Evolutionary conservation across 148 eudicot species (phyloP), one percentile per base, ranked within the genome.

Genomic region (Camellia granthamiana): DNA sequence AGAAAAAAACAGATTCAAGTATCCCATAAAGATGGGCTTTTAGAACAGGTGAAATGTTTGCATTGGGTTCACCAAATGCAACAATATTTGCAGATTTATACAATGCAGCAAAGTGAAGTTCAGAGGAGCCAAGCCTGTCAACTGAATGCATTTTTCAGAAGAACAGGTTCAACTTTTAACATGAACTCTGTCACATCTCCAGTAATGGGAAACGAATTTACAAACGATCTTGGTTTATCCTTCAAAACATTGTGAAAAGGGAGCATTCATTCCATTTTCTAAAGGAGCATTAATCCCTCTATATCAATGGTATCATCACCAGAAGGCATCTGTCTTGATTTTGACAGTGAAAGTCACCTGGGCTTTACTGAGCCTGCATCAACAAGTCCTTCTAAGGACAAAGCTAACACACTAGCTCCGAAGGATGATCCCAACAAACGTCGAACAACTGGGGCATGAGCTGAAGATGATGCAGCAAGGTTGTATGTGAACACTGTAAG

Each of bases 391-490:
- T 87, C 92, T 71, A 90, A 77, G 14, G 89, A 75, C 83, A 85
- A 77, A 38, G 75, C 78, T 81, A 87, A 60, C 19, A 81, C 83
- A 80, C 84, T 90, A 23, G 87, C 21, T 81, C 86, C 87, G 12
- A 97, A 84, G 44, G 97, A 89, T 62, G 98, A 90, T 21, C 90
- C 94, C 78, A 91, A 87, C n/a, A 87, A 88, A 70, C 92, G 90
- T 77, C 87, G 82, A 80, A 86, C 89, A 64, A 80, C 83, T 19
- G 92, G 90, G 42, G 84, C 79, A 13, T 89, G 93, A 2, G 88
- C 82, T 16, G 95, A 77, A 74, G 93, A 75, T 74, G 94, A 81
- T 38, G 90, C 89, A 15, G 92, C 79, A 6, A 87, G 73, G 52
- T 88, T 87, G 90, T 88, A 88, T 62, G 97, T 80, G 72, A 88